Evolutionary conservation across 805 yeast genomes (phyloP), one percentile per base, ranked within the genome.

Genomic region (Sporopachydermia lactativora): DNA sequence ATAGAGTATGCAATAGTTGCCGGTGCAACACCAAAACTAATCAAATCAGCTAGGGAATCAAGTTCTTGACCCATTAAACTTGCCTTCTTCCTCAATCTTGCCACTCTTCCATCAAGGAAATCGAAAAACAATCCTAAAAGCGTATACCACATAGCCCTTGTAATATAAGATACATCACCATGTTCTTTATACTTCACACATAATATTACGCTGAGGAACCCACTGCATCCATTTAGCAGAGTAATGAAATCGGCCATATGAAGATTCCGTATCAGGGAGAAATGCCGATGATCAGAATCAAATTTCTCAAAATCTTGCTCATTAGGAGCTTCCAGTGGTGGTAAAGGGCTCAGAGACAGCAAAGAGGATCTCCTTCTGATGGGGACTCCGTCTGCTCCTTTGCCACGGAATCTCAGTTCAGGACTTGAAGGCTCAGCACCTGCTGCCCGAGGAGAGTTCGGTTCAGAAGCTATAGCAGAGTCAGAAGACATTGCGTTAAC

Each of bases 191-290:
- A 92, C 53, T 95, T 70, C 46, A 85, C 63, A 59, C 95, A 83
- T 36, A 94, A 80, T 35, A 92, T 70, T 47, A 89, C 80, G 19
- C 95, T 79, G 56, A 85, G 84, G 57, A 92, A 88, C 0, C 97
- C 98, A 39, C 88, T 78, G 14, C 35, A 8, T 19, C 15, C 96
- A 60, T 92, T 92, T 58, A 92, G 66, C 66, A 88, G 71, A 3
- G 98, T 92, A 58, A 92, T 92, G 64, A 79, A 85, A 60, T 92
- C 98, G 4, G 98, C 98, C 76, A 89, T 68, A 59, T 92, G 97
- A 48, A 92, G 71, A 52, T 81, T 80, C 54, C 95, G 53, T 41
- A 92, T 64, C 73, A 92, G 74, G 42, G 88, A 78, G 48, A 89
- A 79, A 57, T 89, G 96, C 54, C 94, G 71, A 38, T 70, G 70